A percentile compares a stretch with the other conserved stretches of the same genome.
These are phyloP conservation scores for Aphanomyces euteiches DNA, from an alignment of 352 stramenopile species.

Conservation along the genomic window DNA sequence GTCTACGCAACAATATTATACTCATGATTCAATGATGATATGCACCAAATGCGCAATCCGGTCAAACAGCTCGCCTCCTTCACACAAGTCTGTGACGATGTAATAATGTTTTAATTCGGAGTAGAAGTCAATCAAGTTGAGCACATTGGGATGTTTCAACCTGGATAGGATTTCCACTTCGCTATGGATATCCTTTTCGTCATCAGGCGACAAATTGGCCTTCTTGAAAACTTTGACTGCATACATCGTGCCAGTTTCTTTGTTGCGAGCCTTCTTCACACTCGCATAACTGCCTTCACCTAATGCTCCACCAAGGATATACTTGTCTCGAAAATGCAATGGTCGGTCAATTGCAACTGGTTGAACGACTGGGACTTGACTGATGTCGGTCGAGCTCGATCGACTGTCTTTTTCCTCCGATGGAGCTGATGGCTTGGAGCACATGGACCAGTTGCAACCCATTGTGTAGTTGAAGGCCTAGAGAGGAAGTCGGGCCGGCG, in stretches of 20 bases:
- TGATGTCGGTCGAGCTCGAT: too few species aligned
- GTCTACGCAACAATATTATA: constrained; percentile 47
- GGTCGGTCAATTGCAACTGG: too few species aligned
- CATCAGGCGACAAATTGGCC: constrained; percentile 61
- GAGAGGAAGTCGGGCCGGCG: too few species aligned
- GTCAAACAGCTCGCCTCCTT: constrained; percentile 86
- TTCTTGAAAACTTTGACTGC: constrained; percentile 90
- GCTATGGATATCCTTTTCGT: constrained; percentile 77
- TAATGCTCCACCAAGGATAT: constrained; percentile 76
- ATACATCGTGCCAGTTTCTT: constrained; percentile 76
- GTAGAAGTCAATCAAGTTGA: constrained; percentile 90
- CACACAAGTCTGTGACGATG: constrained; percentile 83
- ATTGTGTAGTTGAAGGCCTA: too few species aligned
- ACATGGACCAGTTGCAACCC: too few species aligned
- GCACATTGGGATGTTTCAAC: constrained; percentile 87
- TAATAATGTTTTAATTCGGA: constrained; percentile 87
- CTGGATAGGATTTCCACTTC: constrained; percentile 73
- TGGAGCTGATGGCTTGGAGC: too few species aligned
- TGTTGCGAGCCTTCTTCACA: constrained; percentile 80
- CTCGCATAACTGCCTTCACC: constrained; percentile 90
- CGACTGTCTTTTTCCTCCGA: too few species aligned
- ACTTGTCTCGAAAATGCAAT: constrained; percentile 54
- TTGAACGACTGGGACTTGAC: too few species aligned
- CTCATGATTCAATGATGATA: background rate
- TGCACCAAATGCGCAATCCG: constrained; percentile 80